phyloP scores from a whole-genome alignment of 495 filamentous ascomycete genomes.

The Hyaloscypha finlandica region DNA sequence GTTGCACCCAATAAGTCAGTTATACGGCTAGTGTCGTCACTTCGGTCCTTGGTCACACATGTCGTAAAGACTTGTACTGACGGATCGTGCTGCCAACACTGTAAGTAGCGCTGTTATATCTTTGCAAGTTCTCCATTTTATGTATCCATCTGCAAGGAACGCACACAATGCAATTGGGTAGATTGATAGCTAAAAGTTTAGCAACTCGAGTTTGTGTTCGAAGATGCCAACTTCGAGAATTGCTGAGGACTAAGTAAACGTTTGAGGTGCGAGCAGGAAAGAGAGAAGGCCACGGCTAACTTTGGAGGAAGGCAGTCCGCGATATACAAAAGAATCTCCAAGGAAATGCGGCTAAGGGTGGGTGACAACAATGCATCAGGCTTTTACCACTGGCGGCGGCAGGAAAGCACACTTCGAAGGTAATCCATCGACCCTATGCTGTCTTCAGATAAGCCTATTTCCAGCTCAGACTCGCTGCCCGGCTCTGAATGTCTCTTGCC shows the following conservation, averaged over 20 bases:
- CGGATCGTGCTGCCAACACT: not conserved
- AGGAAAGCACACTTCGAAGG: too few relatives aligned
- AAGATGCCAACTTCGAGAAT: constrained; percentile 3
- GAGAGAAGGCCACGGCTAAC: constrained; percentile 17
- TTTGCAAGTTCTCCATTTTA: constrained; percentile 16
- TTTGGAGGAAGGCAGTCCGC: constrained; percentile 3
- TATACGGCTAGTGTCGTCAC: not conserved
- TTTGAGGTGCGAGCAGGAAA: constrained; percentile 20
- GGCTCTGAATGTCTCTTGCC: too few relatives aligned
- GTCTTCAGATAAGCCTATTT: too few relatives aligned
- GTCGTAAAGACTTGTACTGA: constrained; percentile 12
- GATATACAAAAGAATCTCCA: too few relatives aligned
- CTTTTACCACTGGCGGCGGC: too few relatives aligned
- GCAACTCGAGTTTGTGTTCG: constrained; percentile 8
- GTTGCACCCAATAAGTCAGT: constrained; percentile 12
- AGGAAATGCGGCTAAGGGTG: too few relatives aligned
- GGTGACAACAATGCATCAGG: too few relatives aligned
- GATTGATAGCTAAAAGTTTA: constrained; percentile 20
- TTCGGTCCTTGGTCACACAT: not conserved
- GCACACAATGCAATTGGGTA: constrained; percentile 14
- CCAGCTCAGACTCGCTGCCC: too few relatives aligned
- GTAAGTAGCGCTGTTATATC: constrained; percentile 13
- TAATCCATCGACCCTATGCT: too few relatives aligned
- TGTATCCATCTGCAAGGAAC: constrained; percentile 13
- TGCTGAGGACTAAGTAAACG: constrained; percentile 1